Conservation (phyloP, 2,329 filamentous ascomycete genomes). For the Diaporthe amygdali region DNA sequence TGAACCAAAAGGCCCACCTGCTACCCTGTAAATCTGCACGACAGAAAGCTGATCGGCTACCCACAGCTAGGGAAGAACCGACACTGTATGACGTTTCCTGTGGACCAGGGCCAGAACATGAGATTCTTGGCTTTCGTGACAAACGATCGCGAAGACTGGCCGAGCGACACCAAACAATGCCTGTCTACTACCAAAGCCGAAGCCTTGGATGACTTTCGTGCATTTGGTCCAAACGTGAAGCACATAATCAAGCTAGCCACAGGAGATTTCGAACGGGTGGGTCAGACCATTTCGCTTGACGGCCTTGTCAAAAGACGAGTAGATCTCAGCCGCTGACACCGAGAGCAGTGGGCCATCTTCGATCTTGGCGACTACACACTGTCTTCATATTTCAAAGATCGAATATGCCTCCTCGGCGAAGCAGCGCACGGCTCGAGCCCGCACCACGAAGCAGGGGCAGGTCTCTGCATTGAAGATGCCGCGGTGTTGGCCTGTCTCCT, state of each 20-base stretch:
- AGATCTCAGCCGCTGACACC: neutral
- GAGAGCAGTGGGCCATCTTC: constrained; percentile 49
- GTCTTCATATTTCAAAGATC: constrained; percentile 45
- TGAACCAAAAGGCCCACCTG: neutral
- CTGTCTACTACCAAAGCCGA: constrained; percentile 37
- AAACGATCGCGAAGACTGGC: constrained; percentile 36
- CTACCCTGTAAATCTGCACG: too few relatives aligned
- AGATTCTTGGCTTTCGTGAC: constrained; percentile 54
- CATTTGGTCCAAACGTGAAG: constrained; percentile 37
- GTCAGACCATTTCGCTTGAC: neutral
- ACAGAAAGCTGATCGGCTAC: constrained; percentile 15
- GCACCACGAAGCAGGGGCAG: constrained; percentile 63
- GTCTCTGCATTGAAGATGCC: constrained; percentile 61
- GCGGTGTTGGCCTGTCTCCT: constrained; percentile 51
- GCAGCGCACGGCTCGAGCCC: constrained; percentile 68
- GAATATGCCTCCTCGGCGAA: constrained; percentile 61
- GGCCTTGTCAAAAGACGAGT: neutral
- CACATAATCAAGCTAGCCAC: constrained; percentile 36
- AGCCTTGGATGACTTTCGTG: constrained; percentile 40
- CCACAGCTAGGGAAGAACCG: constrained; percentile 51
- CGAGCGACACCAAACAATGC: constrained; percentile 27
- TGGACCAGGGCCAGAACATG: constrained; percentile 58
- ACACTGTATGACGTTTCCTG: constrained; percentile 67
- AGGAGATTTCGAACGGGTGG: constrained; percentile 35
- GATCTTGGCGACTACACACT: constrained; percentile 50